phyloP scores from a whole-genome alignment of 2,329 filamentous ascomycete species.

The Nemania bipapillata region DNA sequence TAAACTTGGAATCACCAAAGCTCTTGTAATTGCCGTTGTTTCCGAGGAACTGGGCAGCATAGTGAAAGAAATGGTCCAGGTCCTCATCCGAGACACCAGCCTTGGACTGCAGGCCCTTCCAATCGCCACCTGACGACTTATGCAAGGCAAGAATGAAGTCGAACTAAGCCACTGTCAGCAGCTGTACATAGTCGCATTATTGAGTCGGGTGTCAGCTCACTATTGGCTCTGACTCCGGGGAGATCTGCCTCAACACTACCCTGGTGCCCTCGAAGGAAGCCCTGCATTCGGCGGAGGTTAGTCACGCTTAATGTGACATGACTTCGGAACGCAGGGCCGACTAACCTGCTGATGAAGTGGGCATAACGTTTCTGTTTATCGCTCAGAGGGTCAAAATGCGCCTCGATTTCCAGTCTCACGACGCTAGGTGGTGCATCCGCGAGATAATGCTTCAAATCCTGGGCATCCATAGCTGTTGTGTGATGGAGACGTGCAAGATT shows the following conservation, averaged over 20 bases:
- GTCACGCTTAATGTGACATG: conserved; percentile 28
- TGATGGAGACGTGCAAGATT: conserved; percentile 32
- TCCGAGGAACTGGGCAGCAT: conserved; percentile 80
- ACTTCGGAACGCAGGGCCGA: conserved; percentile 28
- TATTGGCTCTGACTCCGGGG: conserved; percentile 81
- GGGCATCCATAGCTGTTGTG: conserved; percentile 63
- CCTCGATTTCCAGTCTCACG: conserved; percentile 87
- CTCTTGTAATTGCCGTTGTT: conserved; percentile 89
- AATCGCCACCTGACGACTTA: conserved; percentile 73
- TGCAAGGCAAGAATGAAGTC: conserved; percentile 82
- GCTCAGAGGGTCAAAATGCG: conserved; percentile 83
- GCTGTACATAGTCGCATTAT: conserved; percentile 16
- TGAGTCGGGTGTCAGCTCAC: conserved; percentile 37
- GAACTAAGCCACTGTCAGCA: conserved; percentile 57
- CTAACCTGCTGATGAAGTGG: conserved; percentile 83
- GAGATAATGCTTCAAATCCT: conserved; percentile 79
- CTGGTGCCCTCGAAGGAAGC: conserved; percentile 81
- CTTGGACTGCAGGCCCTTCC: conserved; percentile 73
- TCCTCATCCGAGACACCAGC: conserved; percentile 72
- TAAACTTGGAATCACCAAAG: conserved; percentile 85
- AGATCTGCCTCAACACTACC: conserved; percentile 82
- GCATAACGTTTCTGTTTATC: conserved; percentile 88
- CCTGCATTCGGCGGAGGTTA: conserved; percentile 56
- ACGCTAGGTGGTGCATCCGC: conserved; percentile 91
- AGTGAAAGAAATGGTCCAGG: conserved; percentile 76